Conservation (phyloP, 1,284 basidiomycete genomes). For the Earliella scabrosa region DNA sequence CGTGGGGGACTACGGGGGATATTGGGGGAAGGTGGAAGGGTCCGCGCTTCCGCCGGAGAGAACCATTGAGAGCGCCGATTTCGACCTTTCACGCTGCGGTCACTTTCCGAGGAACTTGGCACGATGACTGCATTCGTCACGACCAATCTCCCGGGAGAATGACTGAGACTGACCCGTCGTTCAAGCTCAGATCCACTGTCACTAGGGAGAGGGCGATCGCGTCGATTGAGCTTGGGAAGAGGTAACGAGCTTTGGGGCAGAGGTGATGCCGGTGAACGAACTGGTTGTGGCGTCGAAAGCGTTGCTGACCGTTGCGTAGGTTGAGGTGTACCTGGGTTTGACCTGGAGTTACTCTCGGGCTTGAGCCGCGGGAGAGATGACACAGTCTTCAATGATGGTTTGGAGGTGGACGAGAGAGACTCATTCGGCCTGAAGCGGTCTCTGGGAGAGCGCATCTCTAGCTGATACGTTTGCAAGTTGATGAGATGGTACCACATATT, state of each 20-base stretch:
- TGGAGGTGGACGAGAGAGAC: neutral
- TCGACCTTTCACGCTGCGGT: conserved; percentile 24
- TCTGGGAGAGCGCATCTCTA: neutral
- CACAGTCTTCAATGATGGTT: neutral
- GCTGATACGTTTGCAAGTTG: no score
- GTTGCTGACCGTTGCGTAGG: neutral
- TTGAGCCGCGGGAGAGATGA: conserved; percentile 10
- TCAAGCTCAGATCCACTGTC: conserved; percentile 38
- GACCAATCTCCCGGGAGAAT: conserved; percentile 46
- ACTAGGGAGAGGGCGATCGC: neutral
- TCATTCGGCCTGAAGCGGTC: neutral
- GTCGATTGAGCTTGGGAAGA: conserved; percentile 2
- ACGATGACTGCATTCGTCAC: conserved; percentile 57
- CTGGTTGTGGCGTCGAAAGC: conserved; percentile 11
- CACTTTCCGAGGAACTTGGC: conserved; percentile 49
- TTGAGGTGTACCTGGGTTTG: conserved; percentile 23
- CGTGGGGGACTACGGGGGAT: neutral
- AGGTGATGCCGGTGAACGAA: conserved; percentile 1
- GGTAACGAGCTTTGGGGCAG: conserved; percentile 22
- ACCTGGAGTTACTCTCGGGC: conserved; percentile 10
- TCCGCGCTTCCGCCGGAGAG: neutral
- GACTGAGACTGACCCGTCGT: conserved; percentile 28
- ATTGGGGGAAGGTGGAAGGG: neutral
- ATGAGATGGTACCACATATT: no score
- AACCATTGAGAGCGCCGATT: conserved; percentile 11